Evolutionary conservation across 1,284 basidiomycete genomes (phyloP).

Genomic region (Schizopora paradoxa): DNA sequence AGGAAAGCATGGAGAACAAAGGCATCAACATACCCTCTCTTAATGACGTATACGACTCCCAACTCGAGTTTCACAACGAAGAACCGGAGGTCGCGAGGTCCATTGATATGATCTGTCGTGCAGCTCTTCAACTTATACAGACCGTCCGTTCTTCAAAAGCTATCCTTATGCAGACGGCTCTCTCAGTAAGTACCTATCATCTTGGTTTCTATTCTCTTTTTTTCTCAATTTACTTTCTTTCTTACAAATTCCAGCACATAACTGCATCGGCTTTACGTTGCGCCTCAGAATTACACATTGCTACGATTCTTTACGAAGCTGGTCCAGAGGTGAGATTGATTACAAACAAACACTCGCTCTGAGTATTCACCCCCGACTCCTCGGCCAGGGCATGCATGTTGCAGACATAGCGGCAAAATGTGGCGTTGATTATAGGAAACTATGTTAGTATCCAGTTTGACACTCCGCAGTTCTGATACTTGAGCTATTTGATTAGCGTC

Average conservation of each 20-base stretch:
- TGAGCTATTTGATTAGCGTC: constrained; percentile 15
- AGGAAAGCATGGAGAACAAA: too few species aligned
- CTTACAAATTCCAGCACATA: too few species aligned
- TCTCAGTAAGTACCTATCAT: constrained; percentile 3
- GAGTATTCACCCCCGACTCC: too few species aligned
- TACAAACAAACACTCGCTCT: too few species aligned
- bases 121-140: constrained; percentile 10
- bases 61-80: too few species aligned
- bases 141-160: constrained; percentile 5
- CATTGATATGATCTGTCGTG: constrained; percentile 11
- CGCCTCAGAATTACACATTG: constrained; percentile 9
- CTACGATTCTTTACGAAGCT: constrained; percentile 10
- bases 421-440: constrained; percentile 18
- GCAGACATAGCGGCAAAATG: constrained; percentile 20
- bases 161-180: constrained; percentile 8
- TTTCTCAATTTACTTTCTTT: too few species aligned
- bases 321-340: constrained; percentile 14
- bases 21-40: too few species aligned
- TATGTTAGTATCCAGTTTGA: constrained; percentile 16
- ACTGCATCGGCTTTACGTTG: constrained; percentile 8
- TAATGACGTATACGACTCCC: too few species aligned
- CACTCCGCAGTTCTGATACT: too few species aligned
- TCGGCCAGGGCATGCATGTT: constrained; percentile 19
- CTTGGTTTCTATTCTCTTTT: too few species aligned
- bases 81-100: too few species aligned